Conservation (phyloP, 352 stramenopile species). For the Globisporangium radiosum region DNA sequence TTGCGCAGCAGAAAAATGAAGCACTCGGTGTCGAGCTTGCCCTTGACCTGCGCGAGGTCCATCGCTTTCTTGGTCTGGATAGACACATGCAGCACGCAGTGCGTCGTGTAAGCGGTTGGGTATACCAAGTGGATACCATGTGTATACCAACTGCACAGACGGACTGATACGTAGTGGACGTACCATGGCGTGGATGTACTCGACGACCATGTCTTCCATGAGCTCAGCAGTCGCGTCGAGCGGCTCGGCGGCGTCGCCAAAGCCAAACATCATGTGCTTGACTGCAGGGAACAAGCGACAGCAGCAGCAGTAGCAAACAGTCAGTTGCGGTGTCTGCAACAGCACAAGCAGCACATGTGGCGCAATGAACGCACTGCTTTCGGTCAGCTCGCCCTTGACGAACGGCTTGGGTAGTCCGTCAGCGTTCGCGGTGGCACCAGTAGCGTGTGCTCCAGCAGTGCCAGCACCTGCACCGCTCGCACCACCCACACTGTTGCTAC, state of each 20-base stretch:
- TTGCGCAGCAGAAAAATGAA: slow-evolving; percentile 89
- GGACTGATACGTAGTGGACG: background rate
- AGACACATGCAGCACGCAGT: background rate
- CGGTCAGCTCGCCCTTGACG: slow-evolving; percentile 62
- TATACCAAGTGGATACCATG: too few species aligned
- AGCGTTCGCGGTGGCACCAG: slow-evolving; percentile 1
- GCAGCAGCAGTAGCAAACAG: background rate
- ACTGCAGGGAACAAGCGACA: slow-evolving; percentile 27
- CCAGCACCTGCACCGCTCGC: background rate
- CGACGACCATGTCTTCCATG: slow-evolving; percentile 83
- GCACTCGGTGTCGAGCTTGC: slow-evolving; percentile 83
- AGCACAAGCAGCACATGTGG: background rate
- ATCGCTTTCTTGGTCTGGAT: slow-evolving; percentile 80
- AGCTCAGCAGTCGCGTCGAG: slow-evolving; percentile 68
- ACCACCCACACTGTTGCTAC: slow-evolving; percentile 9
- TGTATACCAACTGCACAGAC: background rate
- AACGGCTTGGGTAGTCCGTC: slow-evolving; percentile 60
- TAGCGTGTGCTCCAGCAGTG: slow-evolving; percentile 9
- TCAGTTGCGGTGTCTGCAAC: background rate
- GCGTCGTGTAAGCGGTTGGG: background rate
- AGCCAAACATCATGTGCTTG: slow-evolving; percentile 88
- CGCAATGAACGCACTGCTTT: slow-evolving; percentile 61
- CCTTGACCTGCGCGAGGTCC: slow-evolving; percentile 74
- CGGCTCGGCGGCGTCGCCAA: slow-evolving; percentile 68
- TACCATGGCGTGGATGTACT: slow-evolving; percentile 83